Percentiles rank a stretch among this genome's conserved stretches.
Conservation (phyloP, 2,329 filamentous ascomycete species). For the Diaporthe destruens region DNA sequence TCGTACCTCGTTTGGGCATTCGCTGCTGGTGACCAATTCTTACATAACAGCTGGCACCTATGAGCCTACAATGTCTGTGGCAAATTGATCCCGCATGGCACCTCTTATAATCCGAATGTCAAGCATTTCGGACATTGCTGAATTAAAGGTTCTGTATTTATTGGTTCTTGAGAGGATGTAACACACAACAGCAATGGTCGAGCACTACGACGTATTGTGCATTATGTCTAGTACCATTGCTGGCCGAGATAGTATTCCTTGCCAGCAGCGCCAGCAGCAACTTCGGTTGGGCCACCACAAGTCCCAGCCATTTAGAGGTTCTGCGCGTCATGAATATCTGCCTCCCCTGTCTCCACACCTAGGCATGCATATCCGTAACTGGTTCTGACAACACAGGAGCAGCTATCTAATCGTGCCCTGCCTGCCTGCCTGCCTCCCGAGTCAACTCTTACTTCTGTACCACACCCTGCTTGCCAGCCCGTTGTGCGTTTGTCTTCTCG, state of each 20-base stretch:
- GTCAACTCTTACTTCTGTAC: slow-evolving; percentile 33
- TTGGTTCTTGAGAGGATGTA: background rate
- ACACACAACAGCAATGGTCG: background rate
- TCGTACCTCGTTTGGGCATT: background rate
- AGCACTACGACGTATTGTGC: background rate
- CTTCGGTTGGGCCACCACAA: background rate
- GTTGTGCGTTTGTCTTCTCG: slow-evolving; percentile 47
- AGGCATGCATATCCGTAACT: background rate
- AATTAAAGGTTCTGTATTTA: background rate
- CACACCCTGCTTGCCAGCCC: slow-evolving; percentile 37
- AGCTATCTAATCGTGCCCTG: background rate
- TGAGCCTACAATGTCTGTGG: background rate
- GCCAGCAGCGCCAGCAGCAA: background rate
- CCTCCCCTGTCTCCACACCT: background rate
- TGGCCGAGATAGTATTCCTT: slow-evolving; percentile 6
- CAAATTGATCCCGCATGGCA: too few species aligned
- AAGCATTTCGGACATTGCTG: background rate
- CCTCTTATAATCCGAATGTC: background rate
- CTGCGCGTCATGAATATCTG: background rate
- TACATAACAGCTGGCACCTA: background rate
- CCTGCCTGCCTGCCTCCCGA: background rate
- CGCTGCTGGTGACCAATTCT: too few species aligned
- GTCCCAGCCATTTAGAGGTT: background rate
- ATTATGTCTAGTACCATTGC: slow-evolving; percentile 34
- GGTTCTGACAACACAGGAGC: background rate